Evolutionary conservation across 371 early-diverging fungal species (phyloP).

Genomic region (Coemansia sp.): DNA sequence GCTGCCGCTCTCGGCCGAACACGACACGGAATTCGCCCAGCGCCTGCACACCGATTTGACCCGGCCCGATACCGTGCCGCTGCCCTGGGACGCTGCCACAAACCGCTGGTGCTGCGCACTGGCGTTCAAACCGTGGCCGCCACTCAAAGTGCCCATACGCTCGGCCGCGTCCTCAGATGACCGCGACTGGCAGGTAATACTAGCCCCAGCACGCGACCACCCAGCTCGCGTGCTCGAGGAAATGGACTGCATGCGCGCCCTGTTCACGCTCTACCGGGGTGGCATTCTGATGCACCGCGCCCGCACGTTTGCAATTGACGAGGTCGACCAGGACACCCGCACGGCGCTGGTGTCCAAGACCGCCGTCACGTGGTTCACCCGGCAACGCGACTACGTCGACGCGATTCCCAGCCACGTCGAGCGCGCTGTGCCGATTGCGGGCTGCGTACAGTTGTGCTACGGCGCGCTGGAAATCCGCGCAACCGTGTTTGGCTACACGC

Average conservation of each 20-base stretch:
- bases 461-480: conserved; percentile 11
- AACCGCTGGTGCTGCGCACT: conserved; percentile 24
- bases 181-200: conserved; percentile 31
- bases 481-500: conserved; percentile 18
- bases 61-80: background rate
- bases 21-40: background rate
- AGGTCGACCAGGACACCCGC: conserved; percentile 17
- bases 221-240: conserved; percentile 39
- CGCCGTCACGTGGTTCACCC: conserved; percentile 37
- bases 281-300: conserved; percentile 48
- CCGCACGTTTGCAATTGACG: conserved; percentile 23
- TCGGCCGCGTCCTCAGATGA: background rate
- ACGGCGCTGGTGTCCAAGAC: conserved; percentile 22
- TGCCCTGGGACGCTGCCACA: conserved; percentile 13
- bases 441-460: background rate
- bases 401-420: background rate
- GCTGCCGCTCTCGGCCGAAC: conserved; percentile 12
- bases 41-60: background rate
- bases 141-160: conserved; percentile 44
- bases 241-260: conserved; percentile 39
- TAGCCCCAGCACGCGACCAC: background rate
- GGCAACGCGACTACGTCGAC: conserved; percentile 1
- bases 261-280: conserved; percentile 43
- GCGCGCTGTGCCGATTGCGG: background rate
- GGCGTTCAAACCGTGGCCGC: conserved; percentile 45